Evolutionary conservation across 768 basidiomycete species (phyloP), one percentile per base, ranked within the genome.

Genomic region (Udeniomyces megalosporus): DNA sequence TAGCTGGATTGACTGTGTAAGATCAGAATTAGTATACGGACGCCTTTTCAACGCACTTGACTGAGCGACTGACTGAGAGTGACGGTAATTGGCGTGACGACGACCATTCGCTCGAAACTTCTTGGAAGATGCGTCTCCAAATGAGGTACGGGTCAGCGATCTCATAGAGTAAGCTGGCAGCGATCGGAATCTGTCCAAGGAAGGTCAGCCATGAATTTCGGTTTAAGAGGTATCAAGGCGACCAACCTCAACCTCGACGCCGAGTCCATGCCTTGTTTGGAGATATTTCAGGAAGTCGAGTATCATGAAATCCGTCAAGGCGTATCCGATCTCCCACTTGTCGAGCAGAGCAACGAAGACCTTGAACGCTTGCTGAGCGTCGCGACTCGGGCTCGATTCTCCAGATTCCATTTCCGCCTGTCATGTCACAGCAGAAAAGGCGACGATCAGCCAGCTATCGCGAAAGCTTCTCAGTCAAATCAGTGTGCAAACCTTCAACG

Each of bases 311-410:
- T 89, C 84, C 0, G 90, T 90, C 29, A 99, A 73, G 0, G 80
- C 78, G 8, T 80, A 81, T 4, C 93, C 93, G 49, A 97, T 84
- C 72, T 97, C 95, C 87, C 89, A 96, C 72, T 95, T 95, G 73
- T 99, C 95, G 67, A 96, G 76, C 20, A 97, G 73, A 1, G 90
- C 92, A 26, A 97, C 84, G 72, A 95, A 92, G 35, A 97, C 86
- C 74, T 92, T 93, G 80, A 91, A 97, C 0, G 95, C 89, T 28
- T 88, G 77, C 51, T 69, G 69, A 6, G 64, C 50, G 3, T 86
- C 85, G 65, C 84, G 48, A 52, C 17, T 42, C 10, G n/a, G n/a
- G n/a, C n/a, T n/a, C n/a, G n/a, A n/a, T n/a, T n/a, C n/a, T n/a
- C n/a, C n/a, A n/a, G n/a, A n/a, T n/a, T n/a, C 17, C 17, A 17